Percentiles rank a stretch among this genome's conserved stretches.
These are phyloP conservation scores for Malus hybrid DNA, from an alignment of 331 rosid genomes.

Conservation along the genomic window DNA sequence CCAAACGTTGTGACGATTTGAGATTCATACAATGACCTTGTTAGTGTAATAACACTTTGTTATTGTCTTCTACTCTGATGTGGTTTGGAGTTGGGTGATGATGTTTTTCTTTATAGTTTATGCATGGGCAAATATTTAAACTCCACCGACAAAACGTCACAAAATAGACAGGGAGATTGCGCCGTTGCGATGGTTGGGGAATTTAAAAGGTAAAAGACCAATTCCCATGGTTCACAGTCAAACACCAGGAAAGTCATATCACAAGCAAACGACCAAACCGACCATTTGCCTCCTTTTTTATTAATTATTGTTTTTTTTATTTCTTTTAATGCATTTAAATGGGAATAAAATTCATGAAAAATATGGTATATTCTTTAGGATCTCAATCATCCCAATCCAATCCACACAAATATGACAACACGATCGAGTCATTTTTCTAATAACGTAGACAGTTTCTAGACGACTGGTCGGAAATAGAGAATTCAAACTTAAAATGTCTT, in stretches of 20 bases:
- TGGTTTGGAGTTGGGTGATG: neutral
- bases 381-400: neutral
- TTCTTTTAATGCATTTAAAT: neutral
- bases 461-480: no score
- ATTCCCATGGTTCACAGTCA: neutral
- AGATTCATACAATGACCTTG: accelerated
- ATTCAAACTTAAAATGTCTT: no score
- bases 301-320: neutral
- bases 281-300: neutral
- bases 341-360: neutral
- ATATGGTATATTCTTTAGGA: neutral
- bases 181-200: neutral
- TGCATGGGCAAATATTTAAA: neutral
- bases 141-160: slow-evolving; percentile 2
- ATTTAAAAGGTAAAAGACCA: no score
- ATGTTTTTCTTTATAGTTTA: neutral
- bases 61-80: no score
- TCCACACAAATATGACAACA: neutral
- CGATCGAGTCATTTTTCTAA: neutral
- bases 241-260: neutral
- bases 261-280: neutral
- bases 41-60: no score
- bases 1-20: accelerated
- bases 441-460: no score
- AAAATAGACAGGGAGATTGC: neutral